Conservation (phyloP, 345 rosid genomes). For the Rhodamnia rubescens region DNA sequence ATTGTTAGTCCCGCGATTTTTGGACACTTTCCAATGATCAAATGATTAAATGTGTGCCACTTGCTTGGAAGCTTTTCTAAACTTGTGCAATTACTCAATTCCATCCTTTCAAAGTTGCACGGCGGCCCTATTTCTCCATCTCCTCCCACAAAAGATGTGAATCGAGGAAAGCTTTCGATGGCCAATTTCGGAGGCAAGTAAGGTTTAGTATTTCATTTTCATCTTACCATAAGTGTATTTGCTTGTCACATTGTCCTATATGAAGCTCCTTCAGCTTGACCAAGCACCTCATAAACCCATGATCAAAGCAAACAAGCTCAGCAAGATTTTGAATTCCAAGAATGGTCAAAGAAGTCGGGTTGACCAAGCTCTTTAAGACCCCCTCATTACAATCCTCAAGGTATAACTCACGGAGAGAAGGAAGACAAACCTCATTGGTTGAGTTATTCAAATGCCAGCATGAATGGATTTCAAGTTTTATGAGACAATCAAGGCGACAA, state of each 20-base stretch:
- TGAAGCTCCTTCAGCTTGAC: neutral
- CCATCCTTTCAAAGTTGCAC: neutral
- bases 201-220: neutral
- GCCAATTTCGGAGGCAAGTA: accelerated
- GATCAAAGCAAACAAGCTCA: neutral
- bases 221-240: neutral
- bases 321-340: accelerated
- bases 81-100: neutral
- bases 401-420: neutral
- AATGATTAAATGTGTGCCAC: accelerated
- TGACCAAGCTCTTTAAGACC: accelerated
- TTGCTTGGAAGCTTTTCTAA: neutral
- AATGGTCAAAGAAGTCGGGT: neutral
- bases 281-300: accelerated
- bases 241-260: accelerated
- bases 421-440: accelerated
- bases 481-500: neutral
- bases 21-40: accelerated
- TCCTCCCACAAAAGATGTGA: neutral
- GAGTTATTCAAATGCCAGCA: neutral
- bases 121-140: accelerated
- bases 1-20: accelerated
- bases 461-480: neutral
- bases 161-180: accelerated
- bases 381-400: neutral